Evolutionary conservation across 78 protist genomes (phyloP).

Genomic region (Parvularia atlantis): DNA sequence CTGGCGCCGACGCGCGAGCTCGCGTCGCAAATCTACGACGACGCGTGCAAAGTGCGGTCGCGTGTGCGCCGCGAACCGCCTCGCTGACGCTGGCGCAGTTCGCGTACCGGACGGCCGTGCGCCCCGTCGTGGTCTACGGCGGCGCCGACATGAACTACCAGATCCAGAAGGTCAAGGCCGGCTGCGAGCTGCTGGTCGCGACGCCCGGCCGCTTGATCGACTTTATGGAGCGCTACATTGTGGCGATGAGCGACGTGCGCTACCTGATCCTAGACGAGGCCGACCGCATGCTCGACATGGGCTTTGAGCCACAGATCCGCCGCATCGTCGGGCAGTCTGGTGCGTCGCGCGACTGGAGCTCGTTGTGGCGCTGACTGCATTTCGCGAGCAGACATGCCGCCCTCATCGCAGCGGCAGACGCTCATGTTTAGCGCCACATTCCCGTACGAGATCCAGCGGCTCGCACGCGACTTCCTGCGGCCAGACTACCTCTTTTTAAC

Average conservation of each 20-base stretch:
- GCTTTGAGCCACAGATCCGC: conserved; percentile 97
- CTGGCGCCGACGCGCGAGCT: conserved; percentile 98
- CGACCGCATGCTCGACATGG: conserved; percentile 99
- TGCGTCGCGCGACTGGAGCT: too few species aligned
- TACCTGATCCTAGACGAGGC: conserved; percentile 94
- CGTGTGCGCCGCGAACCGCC: too few species aligned
- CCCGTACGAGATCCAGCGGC: conserved; percentile 85
- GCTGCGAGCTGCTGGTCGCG: conserved; percentile 92
- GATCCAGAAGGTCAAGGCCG: conserved; percentile 79
- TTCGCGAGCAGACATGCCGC: neutral
- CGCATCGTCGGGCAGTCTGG: conserved; percentile 74
- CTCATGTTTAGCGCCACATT: conserved; percentile 98
- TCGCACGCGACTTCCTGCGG: conserved; percentile 82
- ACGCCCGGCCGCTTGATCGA: conserved; percentile 97
- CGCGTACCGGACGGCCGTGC: conserved; percentile 59
- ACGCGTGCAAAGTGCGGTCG: conserved; percentile 54
- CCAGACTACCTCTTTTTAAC: conserved; percentile 81
- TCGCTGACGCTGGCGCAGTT: conserved; percentile 37
- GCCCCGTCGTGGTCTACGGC: conserved; percentile 87
- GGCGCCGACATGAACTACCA: conserved; percentile 88
- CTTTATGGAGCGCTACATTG: conserved; percentile 75
- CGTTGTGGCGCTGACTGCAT: neutral
- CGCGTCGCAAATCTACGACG: conserved; percentile 83
- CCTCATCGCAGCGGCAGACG: conserved; percentile 64
- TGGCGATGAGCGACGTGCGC: conserved; percentile 49